phyloP scores from a whole-genome alignment of 345 rosid species.

The Aquilaria sinensis region DNA sequence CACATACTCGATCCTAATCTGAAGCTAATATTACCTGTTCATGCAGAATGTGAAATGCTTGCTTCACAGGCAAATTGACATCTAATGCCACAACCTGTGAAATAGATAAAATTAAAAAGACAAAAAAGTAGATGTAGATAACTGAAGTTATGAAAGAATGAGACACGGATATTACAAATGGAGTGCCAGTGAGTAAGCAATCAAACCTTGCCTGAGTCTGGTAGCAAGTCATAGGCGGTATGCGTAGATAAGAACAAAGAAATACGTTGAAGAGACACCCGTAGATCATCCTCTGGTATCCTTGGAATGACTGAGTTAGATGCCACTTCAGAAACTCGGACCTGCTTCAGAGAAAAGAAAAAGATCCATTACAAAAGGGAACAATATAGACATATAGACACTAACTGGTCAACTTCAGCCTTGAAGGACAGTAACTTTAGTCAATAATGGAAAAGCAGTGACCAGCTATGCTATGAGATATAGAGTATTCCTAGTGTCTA shows the following conservation, averaged over 20 bases:
- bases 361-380: background rate
- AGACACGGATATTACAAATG: background rate
- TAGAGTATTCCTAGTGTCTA: too few species aligned
- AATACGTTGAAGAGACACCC: slow-evolving; percentile 38
- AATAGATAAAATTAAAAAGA: slow-evolving; percentile 21
- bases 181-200: slow-evolving; percentile 18
- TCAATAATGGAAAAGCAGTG: too few species aligned
- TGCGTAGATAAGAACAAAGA: slow-evolving; percentile 48
- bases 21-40: slow-evolving; percentile 36
- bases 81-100: slow-evolving; percentile 53
- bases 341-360: slow-evolving; percentile 23
- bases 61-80: slow-evolving; percentile 48
- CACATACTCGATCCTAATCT: too few species aligned
- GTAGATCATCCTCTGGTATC: slow-evolving; percentile 34
- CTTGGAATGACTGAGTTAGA: slow-evolving; percentile 26
- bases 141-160: background rate
- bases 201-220: slow-evolving; percentile 87
- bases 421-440: too few species aligned
- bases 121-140: slow-evolving; percentile 3
- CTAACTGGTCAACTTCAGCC: too few species aligned
- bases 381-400: background rate
- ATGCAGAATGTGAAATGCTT: slow-evolving; percentile 49
- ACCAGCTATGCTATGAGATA: too few species aligned
- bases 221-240: slow-evolving; percentile 65
- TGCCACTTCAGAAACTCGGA: slow-evolving; percentile 30